Base-by-base conservation (phyloP, 164 flowering plant genomes). In the Piper longum region DNA sequence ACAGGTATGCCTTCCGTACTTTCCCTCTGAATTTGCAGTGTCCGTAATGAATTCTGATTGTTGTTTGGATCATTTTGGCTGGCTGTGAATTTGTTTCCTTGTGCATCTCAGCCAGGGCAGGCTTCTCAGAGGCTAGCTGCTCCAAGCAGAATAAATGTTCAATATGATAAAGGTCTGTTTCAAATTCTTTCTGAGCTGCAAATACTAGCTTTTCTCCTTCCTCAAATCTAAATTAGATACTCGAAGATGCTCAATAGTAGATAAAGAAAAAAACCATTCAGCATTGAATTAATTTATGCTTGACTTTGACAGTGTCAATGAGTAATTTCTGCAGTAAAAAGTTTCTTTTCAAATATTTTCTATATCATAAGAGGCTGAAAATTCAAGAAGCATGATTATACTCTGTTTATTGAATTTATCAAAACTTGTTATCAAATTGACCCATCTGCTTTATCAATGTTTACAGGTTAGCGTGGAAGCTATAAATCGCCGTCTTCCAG, bases 1-100 rank as follows among this genome's bases (percentile, higher is more conserved):
- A 40, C 69, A 82, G 84, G 84, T 80, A 54, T 26, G 43, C 4
- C 4, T 48, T 48, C 11, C 41, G 19, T 39, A 7, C 12, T 9
- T 9, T 18, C 9, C 7, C 57, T 16, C 1, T 12, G n/a, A 26
- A 12, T 52, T 48, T 56, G 3, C 36, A 13, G 19, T 7, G 19
- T 26, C 5, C 7, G n/a, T 62, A 5, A 17, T 62, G 66, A 57
- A 70, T 54, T 52, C 19, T 57, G 43, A 13, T 48, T 7, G 42
- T 43, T 43, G 3, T 62, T 7, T 69, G 4, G 52, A 8, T 48
- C 52, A 48, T 48, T 14, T 60, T 71, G 76, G 76, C 78, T 26
- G 87, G 74, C 79, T 7, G 72, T 75, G 70, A 79, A 80, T 72
- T 70, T 78, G 70, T 79, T 82, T 68, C 65, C 67, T 58, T 80